Evolutionary conservation across 2,329 filamentous ascomycete species (phyloP).

Genomic region (Metarhizium robertsii): DNA sequence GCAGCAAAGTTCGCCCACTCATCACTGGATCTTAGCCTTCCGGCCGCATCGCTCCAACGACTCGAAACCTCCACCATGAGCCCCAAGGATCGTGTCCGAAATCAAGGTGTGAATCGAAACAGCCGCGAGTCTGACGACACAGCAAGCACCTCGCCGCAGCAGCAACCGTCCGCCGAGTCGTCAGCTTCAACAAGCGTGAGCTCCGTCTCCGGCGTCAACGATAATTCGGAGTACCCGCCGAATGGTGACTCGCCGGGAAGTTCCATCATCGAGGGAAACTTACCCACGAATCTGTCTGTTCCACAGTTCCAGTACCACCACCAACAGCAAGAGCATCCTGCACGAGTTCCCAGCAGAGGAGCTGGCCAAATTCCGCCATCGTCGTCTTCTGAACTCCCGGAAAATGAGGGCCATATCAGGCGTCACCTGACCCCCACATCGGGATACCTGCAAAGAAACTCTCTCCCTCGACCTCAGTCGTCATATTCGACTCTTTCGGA

Average conservation of each 20-base stretch:
- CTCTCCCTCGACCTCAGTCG: conserved; percentile 62
- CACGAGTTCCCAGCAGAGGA: conserved; percentile 33
- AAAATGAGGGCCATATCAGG: conserved; percentile 41
- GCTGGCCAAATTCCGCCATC: conserved; percentile 21
- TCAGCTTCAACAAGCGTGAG: conserved; percentile 48
- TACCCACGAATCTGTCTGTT: conserved; percentile 33
- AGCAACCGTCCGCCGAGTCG: conserved; percentile 38
- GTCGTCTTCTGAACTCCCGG: conserved; percentile 42
- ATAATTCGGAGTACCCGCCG: conserved; percentile 34
- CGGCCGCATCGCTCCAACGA: conserved; percentile 11
- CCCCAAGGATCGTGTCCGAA: conserved; percentile 20
- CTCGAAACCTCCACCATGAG: conserved; percentile 24
- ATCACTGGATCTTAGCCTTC: conserved; percentile 10
- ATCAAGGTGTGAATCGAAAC: conserved; percentile 31
- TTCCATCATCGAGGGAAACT: conserved; percentile 37
- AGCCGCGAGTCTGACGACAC: conserved; percentile 46
- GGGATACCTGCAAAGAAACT: conserved; percentile 43
- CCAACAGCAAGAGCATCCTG: conserved; percentile 35
- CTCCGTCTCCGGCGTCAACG: conserved; percentile 42
- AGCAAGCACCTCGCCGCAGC: conserved; percentile 37
- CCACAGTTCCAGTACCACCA: conserved; percentile 56
- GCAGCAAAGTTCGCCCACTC: conserved; percentile 10
- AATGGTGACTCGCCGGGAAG: conserved; percentile 39
- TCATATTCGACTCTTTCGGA: conserved; percentile 70
- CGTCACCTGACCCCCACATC: conserved; percentile 55